Conservation (phyloP, 2,329 filamentous ascomycete genomes). For the Exophiala aquamarina region DNA sequence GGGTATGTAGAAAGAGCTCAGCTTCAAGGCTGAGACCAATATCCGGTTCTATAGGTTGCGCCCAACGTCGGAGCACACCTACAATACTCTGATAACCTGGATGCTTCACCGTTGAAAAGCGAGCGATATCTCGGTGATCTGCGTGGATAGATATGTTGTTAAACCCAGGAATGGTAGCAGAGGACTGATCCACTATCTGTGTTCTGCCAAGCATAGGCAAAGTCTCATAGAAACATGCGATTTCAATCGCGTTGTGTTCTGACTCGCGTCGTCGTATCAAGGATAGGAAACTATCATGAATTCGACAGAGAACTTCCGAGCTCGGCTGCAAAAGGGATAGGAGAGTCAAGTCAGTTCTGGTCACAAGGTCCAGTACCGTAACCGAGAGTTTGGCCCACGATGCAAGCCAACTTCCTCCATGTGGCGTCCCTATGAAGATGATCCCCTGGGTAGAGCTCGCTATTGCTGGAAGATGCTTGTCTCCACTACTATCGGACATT, state of each 20-base stretch:
- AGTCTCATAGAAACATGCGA: not conserved
- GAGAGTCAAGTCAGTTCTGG: not conserved
- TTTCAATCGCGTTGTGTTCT: not conserved
- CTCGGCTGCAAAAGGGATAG: slow-evolving; percentile 2
- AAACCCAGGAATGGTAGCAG: slow-evolving; percentile 3
- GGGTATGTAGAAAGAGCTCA: slow-evolving; percentile 27
- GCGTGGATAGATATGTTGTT: slow-evolving; percentile 8
- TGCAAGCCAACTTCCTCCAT: slow-evolving; percentile 34
- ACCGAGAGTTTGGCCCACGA: slow-evolving; percentile 32
- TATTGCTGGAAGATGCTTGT: slow-evolving; percentile 29
- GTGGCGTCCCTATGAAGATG: slow-evolving; percentile 40
- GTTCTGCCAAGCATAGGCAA: no score
- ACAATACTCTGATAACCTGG: not conserved
- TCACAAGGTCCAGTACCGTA: slow-evolving; percentile 53
- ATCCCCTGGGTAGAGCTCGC: slow-evolving; percentile 32
- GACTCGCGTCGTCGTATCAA: slow-evolving; percentile 1
- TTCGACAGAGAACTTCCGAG: slow-evolving; percentile 2
- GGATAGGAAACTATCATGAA: slow-evolving; percentile 4
- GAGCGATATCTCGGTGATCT: slow-evolving; percentile 3
- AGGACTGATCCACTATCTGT: not conserved
- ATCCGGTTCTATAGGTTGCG: not conserved
- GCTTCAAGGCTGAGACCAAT: slow-evolving; percentile 6
- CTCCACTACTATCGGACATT: slow-evolving; percentile 12
- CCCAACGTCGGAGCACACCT: not conserved
- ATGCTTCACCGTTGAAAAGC: not conserved